phyloP scores from a whole-genome alignment of 1,139 yeast genomes.

The Yamadazyma sp. region DNA sequence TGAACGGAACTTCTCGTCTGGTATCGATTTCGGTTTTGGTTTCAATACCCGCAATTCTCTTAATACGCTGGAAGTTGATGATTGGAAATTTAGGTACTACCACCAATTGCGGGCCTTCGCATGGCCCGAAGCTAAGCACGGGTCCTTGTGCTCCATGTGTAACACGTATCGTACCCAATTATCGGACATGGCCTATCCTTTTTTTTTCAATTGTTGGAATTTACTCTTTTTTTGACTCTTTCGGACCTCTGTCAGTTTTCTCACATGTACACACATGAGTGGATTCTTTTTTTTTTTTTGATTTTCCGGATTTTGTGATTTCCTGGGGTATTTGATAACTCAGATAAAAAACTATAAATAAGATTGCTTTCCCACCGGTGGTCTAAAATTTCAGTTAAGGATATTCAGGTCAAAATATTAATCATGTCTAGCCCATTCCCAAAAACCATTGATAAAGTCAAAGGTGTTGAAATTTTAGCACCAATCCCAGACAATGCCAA shows the following conservation, averaged over 20 bases:
- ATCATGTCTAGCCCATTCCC: conserved; percentile 55
- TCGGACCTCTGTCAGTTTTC: conserved; percentile 6
- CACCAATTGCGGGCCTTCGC: not conserved
- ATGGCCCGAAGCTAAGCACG: not conserved
- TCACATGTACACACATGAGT: conserved; percentile 6
- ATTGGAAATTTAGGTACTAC: not conserved
- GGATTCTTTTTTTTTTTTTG: not conserved
- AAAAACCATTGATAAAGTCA: conserved; percentile 48
- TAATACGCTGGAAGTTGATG: no score
- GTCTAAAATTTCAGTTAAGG: no score
- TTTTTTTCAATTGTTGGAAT: not conserved
- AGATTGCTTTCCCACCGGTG: conserved; percentile 20
- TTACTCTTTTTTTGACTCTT: conserved; percentile 9
- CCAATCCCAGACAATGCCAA: conserved; percentile 59
- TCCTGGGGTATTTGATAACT: conserved; percentile 14
- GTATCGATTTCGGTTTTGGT: no score
- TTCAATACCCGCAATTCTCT: no score
- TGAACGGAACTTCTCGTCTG: conserved; percentile 12
- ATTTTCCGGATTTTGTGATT: conserved; percentile 3
- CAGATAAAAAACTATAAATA: conserved; percentile 17
- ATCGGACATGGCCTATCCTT: not conserved
- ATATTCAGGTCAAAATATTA: no score
- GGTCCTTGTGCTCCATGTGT: no score
- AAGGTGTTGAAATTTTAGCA: conserved; percentile 68
- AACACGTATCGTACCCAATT: no score